Conservation (phyloP, 2,329 filamentous ascomycete species). For the Pezicula rhizophila region DNA sequence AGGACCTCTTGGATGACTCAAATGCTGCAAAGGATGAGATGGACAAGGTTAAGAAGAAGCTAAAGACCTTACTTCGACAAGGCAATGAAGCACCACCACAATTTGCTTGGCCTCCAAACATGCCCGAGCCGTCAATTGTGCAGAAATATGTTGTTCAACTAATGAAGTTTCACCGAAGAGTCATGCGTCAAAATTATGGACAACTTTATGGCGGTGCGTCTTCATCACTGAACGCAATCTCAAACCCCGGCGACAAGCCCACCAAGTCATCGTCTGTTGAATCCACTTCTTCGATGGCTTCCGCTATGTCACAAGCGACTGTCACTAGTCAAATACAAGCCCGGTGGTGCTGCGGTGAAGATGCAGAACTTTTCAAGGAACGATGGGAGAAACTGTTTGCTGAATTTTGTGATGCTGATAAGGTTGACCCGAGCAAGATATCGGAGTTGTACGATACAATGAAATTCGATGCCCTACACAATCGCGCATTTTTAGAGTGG, state of each 20-base stretch:
- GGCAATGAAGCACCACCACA: conserved; percentile 91
- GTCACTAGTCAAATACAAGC: conserved; percentile 70
- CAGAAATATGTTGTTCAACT: conserved; percentile 87
- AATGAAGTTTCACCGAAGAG: conserved; percentile 93
- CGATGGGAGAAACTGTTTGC: conserved; percentile 97
- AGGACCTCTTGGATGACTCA: conserved; percentile 92
- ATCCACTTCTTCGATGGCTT: conserved; percentile 33
- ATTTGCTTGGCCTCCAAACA: conserved; percentile 96
- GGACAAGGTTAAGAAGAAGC: conserved; percentile 99
- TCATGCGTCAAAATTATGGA: conserved; percentile 91
- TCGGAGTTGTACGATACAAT: conserved; percentile 98
- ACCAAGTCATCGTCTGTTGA: conserved; percentile 35
- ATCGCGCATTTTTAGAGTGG: conserved; percentile 94
- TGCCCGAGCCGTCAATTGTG: conserved; percentile 89
- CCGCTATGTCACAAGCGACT: conserved; percentile 53
- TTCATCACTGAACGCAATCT: conserved; percentile 54
- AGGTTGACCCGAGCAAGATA: conserved; percentile 97
- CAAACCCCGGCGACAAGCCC: conserved; percentile 38
- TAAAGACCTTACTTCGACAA: conserved; percentile 85
- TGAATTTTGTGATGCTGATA: conserved; percentile 94
- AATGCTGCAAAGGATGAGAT: conserved; percentile 99
- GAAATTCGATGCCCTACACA: conserved; percentile 98
- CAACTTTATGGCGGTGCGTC: conserved; percentile 67
- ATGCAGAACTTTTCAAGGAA: conserved; percentile 89
- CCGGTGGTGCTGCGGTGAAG: conserved; percentile 94